Percentiles rank a stretch among this genome's conserved stretches.
phyloP scores from a whole-genome alignment of 805 yeast genomes.

The Teunomyces atbi region DNA sequence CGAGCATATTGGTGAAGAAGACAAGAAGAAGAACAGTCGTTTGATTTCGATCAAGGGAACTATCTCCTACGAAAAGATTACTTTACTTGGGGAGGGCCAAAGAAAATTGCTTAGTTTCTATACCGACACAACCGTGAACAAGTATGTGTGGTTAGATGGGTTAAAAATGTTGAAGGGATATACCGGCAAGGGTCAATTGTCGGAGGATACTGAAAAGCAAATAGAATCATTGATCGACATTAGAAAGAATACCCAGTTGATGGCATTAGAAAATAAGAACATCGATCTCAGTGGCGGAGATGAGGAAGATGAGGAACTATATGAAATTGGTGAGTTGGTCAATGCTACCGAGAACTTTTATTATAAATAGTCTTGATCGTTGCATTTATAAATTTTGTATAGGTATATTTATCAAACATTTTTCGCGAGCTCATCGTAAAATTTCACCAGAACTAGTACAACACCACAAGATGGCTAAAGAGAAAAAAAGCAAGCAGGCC shows the following conservation, averaged over 20 bases:
- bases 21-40: conserved; percentile 39
- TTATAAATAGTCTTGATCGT: conserved; percentile 13
- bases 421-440: conserved; percentile 3
- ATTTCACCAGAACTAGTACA: neutral
- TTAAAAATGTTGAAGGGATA: conserved; percentile 47
- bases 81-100: conserved; percentile 43
- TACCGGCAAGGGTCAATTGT: conserved; percentile 30
- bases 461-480: conserved; percentile 10
- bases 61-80: conserved; percentile 54
- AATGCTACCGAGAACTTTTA: conserved; percentile 22
- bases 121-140: conserved; percentile 66
- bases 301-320: conserved; percentile 29
- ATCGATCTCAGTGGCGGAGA: conserved; percentile 18
- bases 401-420: neutral
- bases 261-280: conserved; percentile 31
- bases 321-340: conserved; percentile 26
- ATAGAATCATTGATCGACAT: conserved; percentile 32
- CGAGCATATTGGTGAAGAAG: conserved; percentile 40
- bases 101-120: conserved; percentile 55
- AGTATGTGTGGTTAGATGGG: conserved; percentile 79
- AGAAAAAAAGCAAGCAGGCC: conserved; percentile 1
- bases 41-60: conserved; percentile 58
- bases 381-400: neutral
- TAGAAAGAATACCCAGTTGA: conserved; percentile 40
- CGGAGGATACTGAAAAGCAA: conserved; percentile 37